These are phyloP conservation scores for Colletotrichum limetticola DNA, from an alignment of 2,329 filamentous ascomycete genomes.

Conservation along the genomic window DNA sequence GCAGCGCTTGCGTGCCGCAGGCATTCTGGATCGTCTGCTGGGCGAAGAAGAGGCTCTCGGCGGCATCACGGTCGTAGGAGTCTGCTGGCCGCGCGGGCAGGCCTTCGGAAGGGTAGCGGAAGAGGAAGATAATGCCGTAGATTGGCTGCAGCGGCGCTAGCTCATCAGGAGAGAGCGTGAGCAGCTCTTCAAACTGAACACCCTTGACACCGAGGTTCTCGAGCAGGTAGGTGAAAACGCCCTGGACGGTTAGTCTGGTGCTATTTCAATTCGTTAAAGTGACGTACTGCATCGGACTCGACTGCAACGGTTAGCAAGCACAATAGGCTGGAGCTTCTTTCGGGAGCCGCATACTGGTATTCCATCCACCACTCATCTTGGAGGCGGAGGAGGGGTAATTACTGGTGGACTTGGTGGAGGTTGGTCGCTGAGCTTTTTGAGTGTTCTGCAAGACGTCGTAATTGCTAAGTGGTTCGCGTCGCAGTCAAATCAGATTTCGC, in stretches of 20 bases:
- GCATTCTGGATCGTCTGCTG: constrained; percentile 98
- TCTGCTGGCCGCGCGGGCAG: constrained; percentile 33
- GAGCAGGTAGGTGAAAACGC: constrained; percentile 97
- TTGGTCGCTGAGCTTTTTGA: background rate
- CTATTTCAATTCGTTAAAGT: background rate
- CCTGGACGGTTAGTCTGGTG: constrained; percentile 56
- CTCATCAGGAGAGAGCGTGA: constrained; percentile 83
- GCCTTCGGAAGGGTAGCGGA: constrained; percentile 92
- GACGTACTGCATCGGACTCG: constrained; percentile 89
- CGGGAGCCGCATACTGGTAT: constrained; percentile 73
- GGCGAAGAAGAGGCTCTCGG: constrained; percentile 89
- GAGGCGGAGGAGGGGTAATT: background rate
- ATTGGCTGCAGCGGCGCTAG: constrained; percentile 79
- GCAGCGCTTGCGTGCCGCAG: constrained; percentile 93
- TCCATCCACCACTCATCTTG: constrained; percentile 87
- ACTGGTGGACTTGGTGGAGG: background rate
- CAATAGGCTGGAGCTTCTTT: constrained; percentile 7
- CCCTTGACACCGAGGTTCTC: constrained; percentile 90
- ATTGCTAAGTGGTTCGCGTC: background rate
- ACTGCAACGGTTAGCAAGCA: constrained; percentile 56
- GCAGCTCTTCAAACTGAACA: constrained; percentile 96
- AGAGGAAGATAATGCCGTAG: constrained; percentile 98
- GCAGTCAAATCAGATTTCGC: background rate
- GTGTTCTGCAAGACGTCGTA: background rate
- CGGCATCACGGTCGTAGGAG: constrained; percentile 78